Conservation (phyloP, 371 early-diverging fungal genomes). For the Umbelopsis sp. region DNA sequence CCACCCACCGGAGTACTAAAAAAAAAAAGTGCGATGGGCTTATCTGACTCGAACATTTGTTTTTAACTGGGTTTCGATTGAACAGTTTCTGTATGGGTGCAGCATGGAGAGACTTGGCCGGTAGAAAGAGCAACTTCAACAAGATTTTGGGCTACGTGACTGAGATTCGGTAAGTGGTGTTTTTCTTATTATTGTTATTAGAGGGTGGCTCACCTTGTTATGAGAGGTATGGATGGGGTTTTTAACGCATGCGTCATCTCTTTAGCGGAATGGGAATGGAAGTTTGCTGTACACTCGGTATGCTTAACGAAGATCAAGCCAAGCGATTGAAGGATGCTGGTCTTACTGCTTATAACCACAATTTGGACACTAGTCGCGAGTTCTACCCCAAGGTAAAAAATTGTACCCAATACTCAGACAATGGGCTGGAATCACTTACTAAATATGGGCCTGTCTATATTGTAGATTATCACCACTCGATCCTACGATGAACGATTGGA, state of each 20-base stretch:
- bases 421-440: neutral
- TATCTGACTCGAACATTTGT: conserved; percentile 15
- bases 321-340: conserved; percentile 82
- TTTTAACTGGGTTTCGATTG: neutral
- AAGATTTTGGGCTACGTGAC: conserved; percentile 77
- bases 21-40: neutral
- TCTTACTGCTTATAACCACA: conserved; percentile 91
- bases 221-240: neutral
- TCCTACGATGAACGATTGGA: conserved; percentile 81
- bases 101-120: conserved; percentile 85
- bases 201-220: too few species aligned
- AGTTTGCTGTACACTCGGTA: conserved; percentile 89
- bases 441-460: neutral
- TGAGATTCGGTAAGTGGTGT: conserved; percentile 72
- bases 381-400: conserved; percentile 72
- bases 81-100: conserved; percentile 82
- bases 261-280: conserved; percentile 87
- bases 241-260: neutral
- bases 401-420: neutral
- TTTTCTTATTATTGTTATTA: too few species aligned
- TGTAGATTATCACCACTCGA: conserved; percentile 80
- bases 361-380: conserved; percentile 85
- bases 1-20: conserved; percentile 3
- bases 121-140: conserved; percentile 85
- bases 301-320: conserved; percentile 81